Conservation (phyloP, 441 rosid species). For the Corymbia citriodora region DNA sequence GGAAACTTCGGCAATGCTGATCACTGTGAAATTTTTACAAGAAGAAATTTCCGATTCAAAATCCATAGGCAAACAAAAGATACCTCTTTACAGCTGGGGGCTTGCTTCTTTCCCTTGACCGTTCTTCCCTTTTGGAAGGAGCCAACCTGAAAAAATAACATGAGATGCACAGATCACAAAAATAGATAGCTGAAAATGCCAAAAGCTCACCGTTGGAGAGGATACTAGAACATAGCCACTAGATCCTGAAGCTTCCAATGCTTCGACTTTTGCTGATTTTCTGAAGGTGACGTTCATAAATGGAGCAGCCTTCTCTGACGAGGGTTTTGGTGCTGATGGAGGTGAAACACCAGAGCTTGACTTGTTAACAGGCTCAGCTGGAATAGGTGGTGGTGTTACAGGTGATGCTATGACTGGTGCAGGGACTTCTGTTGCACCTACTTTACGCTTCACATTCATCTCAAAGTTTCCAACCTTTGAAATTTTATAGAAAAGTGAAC, state of each 20-base stretch:
- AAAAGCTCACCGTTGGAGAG: slow-evolving; percentile 58
- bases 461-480: slow-evolving; percentile 82
- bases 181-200: background rate
- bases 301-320: slow-evolving; percentile 52
- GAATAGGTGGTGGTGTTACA: slow-evolving; percentile 54
- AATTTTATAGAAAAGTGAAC: background rate
- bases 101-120: slow-evolving; percentile 65
- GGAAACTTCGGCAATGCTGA: background rate
- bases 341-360: slow-evolving; percentile 32
- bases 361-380: slow-evolving; percentile 56
- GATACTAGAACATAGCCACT: slow-evolving; percentile 60
- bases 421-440: slow-evolving; percentile 44
- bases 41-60: background rate
- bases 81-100: slow-evolving; percentile 81
- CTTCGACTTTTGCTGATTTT: slow-evolving; percentile 62
- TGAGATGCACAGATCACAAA: background rate
- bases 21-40: background rate
- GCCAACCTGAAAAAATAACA: slow-evolving; percentile 50
- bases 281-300: slow-evolving; percentile 52
- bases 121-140: slow-evolving; percentile 68
- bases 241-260: slow-evolving; percentile 78
- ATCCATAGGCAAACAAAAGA: background rate
- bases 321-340: slow-evolving; percentile 39
- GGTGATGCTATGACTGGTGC: slow-evolving; percentile 50
- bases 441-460: slow-evolving; percentile 77